Evolutionary conservation across 441 rosid genomes (phyloP).

Genomic region (Erodium chrysanthum): DNA sequence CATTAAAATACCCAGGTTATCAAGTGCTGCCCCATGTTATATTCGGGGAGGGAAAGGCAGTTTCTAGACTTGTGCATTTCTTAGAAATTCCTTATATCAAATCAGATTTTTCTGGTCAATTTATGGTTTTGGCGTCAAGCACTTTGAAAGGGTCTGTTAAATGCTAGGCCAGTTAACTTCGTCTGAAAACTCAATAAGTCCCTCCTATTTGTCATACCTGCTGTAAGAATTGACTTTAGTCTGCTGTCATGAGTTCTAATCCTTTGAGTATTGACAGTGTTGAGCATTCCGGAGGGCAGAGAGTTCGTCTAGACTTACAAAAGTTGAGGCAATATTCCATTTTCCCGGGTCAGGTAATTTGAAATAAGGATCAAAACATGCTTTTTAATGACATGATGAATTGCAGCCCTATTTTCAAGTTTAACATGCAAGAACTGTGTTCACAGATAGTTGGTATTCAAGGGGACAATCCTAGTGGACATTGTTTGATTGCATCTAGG

Average conservation of each 20-base stretch:
- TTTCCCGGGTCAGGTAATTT: slow-evolving; percentile 88
- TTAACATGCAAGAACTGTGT: slow-evolving; percentile 18
- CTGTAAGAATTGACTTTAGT: neutral
- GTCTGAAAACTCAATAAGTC: neutral
- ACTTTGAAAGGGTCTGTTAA: neutral
- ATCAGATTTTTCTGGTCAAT: neutral
- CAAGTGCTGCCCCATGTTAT: neutral
- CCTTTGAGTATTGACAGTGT: slow-evolving; percentile 38
- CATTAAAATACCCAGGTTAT: neutral
- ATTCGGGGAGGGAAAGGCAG: neutral
- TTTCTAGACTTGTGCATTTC: neutral
- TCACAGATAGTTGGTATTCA: slow-evolving; percentile 76
- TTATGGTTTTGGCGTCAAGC: slow-evolving; percentile 1
- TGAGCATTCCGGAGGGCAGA: slow-evolving; percentile 81
- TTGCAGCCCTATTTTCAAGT: slow-evolving; percentile 7
- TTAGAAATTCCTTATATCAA: neutral
- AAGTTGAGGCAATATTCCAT: slow-evolving; percentile 63
- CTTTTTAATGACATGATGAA: neutral
- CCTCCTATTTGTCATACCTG: neutral
- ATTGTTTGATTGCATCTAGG: slow-evolving; percentile 79
- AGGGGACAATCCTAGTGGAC: slow-evolving; percentile 95
- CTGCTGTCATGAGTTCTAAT: slow-evolving; percentile 11
- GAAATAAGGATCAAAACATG: slow-evolving; percentile 10
- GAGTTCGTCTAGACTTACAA: slow-evolving; percentile 67
- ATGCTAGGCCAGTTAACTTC: neutral